Conservation (phyloP, 345 rosid genomes). For the Schrenkiella parvula region DNA sequence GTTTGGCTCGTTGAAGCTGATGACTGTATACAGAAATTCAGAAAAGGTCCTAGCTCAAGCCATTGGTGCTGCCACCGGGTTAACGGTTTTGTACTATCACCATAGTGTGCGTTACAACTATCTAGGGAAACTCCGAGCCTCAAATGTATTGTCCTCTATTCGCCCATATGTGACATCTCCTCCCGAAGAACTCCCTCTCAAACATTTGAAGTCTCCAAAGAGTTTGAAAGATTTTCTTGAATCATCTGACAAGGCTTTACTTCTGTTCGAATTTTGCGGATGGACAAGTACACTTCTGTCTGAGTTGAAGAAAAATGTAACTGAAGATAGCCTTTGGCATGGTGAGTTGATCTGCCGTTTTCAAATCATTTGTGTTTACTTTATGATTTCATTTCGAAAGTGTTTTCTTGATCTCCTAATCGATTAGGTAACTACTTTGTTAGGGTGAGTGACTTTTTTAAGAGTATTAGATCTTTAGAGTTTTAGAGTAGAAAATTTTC, state of each 20-base stretch:
- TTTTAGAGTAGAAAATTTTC: neutral
- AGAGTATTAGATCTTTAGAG: neutral
- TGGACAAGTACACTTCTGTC: constrained; percentile 56
- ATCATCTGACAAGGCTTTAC: constrained; percentile 73
- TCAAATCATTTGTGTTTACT: neutral
- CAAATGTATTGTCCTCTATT: constrained; percentile 49
- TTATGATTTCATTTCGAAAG: neutral
- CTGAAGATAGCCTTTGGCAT: constrained; percentile 35
- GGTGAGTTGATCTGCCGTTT: constrained; percentile 37
- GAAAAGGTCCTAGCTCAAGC: constrained; percentile 68
- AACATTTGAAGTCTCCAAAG: constrained; percentile 36
- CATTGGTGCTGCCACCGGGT: constrained; percentile 54
- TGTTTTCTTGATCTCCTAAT: neutral
- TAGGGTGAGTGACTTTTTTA: neutral
- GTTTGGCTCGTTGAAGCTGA: constrained; percentile 48
- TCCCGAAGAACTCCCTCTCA: constrained; percentile 55
- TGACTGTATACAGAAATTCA: constrained; percentile 50
- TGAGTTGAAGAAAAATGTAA: constrained; percentile 40
- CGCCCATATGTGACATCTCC: constrained; percentile 43
- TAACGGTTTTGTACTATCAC: constrained; percentile 54
- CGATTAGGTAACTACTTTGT: neutral
- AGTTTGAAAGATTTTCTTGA: constrained; percentile 56
- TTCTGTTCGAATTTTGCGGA: constrained; percentile 81
- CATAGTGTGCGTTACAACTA: constrained; percentile 63
- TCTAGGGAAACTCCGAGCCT: constrained; percentile 62